Evolutionary conservation across 441 rosid genomes (phyloP).

Genomic region (Aquilaria agallochum): DNA sequence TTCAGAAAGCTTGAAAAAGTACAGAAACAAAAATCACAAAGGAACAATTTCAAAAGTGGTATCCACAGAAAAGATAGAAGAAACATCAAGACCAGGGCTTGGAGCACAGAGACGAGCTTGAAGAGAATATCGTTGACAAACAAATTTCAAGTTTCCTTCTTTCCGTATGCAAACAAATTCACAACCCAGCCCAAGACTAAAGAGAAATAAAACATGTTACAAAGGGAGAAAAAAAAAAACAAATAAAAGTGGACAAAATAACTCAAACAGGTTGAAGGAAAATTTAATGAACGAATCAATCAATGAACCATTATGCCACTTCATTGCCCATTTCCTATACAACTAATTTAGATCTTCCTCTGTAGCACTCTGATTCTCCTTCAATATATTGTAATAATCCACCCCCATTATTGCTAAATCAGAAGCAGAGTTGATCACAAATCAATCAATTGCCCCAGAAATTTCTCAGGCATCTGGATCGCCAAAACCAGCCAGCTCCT

Average conservation of each 20-base stretch:
- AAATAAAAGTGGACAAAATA: too few relatives aligned
- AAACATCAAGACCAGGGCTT: constrained; percentile 57
- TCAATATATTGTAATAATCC: constrained; percentile 76
- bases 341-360: constrained; percentile 92
- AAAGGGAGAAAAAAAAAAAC: too few relatives aligned
- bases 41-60: constrained; percentile 37
- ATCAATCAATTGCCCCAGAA: constrained; percentile 3
- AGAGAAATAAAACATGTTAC: too few relatives aligned
- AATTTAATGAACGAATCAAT: too few relatives aligned
- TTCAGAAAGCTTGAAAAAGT: background rate
- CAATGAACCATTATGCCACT: constrained; percentile 46
- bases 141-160: too few relatives aligned
- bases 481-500: constrained; percentile 7
- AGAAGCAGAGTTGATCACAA: constrained; percentile 2
- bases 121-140: constrained; percentile 48
- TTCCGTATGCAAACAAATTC: too few relatives aligned
- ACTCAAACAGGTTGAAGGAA: too few relatives aligned
- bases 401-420: constrained; percentile 47
- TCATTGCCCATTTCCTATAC: constrained; percentile 78
- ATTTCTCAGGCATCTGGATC: constrained; percentile 12
- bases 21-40: background rate
- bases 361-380: constrained; percentile 65
- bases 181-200: too few relatives aligned
- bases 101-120: constrained; percentile 45
- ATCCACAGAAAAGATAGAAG: constrained; percentile 64